A percentile compares a stretch with the other conserved stretches of the same genome.
Evolutionary conservation across 805 yeast species (phyloP).

Genomic region (Teunomyces kruisii): DNA sequence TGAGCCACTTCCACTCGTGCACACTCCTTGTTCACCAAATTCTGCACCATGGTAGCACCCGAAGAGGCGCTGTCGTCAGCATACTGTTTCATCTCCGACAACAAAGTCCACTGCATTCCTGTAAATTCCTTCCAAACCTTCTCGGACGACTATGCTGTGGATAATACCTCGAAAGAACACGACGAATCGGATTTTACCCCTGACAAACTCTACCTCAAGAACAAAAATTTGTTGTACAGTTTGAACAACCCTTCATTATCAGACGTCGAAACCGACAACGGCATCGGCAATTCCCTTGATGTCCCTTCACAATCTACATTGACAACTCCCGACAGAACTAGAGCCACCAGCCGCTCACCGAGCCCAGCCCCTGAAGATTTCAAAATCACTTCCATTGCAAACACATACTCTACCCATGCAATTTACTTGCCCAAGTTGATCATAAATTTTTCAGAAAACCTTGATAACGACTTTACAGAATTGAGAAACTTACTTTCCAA

Average conservation of each 20-base stretch:
- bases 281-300: neutral
- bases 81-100: conserved; percentile 25
- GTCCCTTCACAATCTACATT: neutral
- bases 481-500: conserved; percentile 38
- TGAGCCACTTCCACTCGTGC: neutral
- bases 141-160: conserved; percentile 4
- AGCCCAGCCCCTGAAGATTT: conserved; percentile 5
- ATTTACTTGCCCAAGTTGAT: conserved; percentile 47
- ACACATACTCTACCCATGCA: conserved; percentile 45
- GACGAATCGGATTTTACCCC: conserved; percentile 16
- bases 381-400: conserved; percentile 12
- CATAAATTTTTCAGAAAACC: conserved; percentile 38
- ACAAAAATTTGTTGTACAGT: conserved; percentile 23
- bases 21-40: neutral
- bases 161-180: conserved; percentile 2
- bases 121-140: conserved; percentile 15
- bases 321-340: neutral
- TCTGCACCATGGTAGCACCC: neutral
- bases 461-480: conserved; percentile 33
- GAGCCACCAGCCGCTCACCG: conserved; percentile 3
- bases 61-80: conserved; percentile 16
- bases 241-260: conserved; percentile 27
- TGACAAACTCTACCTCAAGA: conserved; percentile 14
- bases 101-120: conserved; percentile 27
- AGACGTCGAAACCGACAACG: conserved; percentile 13